Conservation (phyloP, 2,329 filamentous ascomycete genomes). For the Zymoseptoria ardabiliae region DNA sequence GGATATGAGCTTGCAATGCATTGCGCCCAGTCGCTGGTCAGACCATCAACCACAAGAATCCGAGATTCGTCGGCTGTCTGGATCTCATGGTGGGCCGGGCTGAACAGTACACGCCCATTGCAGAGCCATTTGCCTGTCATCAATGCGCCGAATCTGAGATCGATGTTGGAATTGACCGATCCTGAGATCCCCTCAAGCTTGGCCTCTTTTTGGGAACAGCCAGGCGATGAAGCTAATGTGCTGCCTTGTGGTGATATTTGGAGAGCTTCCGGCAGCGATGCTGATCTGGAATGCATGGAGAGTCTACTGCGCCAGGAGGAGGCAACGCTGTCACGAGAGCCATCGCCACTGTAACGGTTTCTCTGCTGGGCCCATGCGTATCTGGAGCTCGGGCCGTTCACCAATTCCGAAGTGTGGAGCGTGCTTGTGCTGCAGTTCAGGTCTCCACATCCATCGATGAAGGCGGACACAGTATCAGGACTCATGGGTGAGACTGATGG, state of each 20-base stretch:
- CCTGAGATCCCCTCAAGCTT: too few species aligned
- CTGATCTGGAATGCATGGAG: conserved; percentile 24
- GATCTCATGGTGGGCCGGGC: conserved; percentile 67
- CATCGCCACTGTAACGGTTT: background rate
- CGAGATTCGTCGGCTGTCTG: conserved; percentile 50
- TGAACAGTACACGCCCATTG: conserved; percentile 77
- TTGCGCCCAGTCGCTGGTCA: conserved; percentile 87
- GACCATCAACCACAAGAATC: conserved; percentile 72
- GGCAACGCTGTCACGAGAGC: conserved; percentile 12
- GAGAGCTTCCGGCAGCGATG: conserved; percentile 23
- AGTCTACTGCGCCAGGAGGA: conserved; percentile 23
- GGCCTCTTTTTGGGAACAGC: conserved; percentile 1
- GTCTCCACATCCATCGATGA: conserved; percentile 46
- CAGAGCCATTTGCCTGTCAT: conserved; percentile 84
- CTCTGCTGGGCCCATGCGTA: background rate
- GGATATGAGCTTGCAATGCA: conserved; percentile 77
- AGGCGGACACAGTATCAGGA: conserved; percentile 48
- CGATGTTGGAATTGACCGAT: conserved; percentile 51
- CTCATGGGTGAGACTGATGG: conserved; percentile 31
- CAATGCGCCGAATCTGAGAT: conserved; percentile 70
- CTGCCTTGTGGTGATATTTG: background rate
- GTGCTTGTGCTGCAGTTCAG: conserved; percentile 26
- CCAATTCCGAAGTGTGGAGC: conserved; percentile 8
- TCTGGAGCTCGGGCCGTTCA: background rate
- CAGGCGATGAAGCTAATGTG: background rate